These are phyloP conservation scores for Prunus campanulata DNA, from an alignment of 306 rosid genomes.

Conservation along the genomic window DNA sequence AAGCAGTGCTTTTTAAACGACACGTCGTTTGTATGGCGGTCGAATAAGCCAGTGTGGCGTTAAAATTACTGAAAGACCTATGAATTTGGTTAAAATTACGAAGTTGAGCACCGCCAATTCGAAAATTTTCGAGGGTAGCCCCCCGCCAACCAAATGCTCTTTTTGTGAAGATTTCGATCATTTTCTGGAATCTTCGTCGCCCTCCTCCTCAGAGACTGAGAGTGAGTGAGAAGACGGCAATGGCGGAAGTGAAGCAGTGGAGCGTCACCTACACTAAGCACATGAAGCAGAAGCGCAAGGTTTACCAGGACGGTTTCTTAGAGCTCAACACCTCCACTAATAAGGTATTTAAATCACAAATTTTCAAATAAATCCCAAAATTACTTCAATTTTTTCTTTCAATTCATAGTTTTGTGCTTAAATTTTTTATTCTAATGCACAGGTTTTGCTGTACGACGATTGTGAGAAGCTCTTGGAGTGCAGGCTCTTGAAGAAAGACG, in stretches of 20 bases:
- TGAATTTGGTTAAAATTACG: neutral
- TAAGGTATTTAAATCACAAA: conserved; percentile 44
- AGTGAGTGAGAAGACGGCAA: conserved; percentile 24
- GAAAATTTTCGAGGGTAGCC: neutral
- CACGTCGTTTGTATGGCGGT: neutral
- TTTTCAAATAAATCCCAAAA: neutral
- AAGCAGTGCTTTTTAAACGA: neutral
- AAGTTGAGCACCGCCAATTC: neutral
- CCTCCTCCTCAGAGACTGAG: neutral
- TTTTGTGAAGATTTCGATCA: neutral
- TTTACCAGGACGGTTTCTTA: conserved; percentile 75
- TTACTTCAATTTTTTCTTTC: neutral
- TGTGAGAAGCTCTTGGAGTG: conserved; percentile 66
- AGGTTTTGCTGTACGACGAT: conserved; percentile 68
- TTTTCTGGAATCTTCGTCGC: neutral
- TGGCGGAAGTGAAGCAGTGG: conserved; percentile 71
- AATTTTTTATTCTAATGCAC: neutral
- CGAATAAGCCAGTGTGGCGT: neutral
- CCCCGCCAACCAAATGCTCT: conserved; percentile 6
- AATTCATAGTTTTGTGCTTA: neutral
- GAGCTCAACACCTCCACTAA: conserved; percentile 45
- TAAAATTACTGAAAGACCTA: neutral
- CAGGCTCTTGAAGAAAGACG: conserved; percentile 61
- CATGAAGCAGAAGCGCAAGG: conserved; percentile 75
- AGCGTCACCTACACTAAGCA: conserved; percentile 75